phyloP scores from a whole-genome alignment of 176 grass and related monocot genomes.

The Metroxylon sagu region DNA sequence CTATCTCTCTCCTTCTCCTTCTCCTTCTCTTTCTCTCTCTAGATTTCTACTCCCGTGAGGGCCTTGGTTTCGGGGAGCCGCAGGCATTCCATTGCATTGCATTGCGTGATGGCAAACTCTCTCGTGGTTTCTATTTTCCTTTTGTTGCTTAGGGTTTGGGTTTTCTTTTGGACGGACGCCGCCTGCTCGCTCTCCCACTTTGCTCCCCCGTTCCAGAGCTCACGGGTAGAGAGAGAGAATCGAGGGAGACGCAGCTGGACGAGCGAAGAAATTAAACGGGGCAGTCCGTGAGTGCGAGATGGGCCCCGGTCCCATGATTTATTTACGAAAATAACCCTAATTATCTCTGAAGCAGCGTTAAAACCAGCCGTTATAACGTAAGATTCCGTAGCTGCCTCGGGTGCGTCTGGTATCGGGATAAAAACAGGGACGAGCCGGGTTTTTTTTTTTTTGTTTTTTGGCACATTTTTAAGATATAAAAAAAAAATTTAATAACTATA shows the following conservation, averaged over 20 bases:
- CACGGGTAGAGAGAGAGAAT: background rate
- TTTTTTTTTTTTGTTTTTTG: no score
- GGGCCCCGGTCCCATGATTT: background rate
- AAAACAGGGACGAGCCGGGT: no score
- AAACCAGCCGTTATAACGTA: no score
- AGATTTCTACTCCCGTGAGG: no score
- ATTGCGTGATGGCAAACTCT: conserved; percentile 3
- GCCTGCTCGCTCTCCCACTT: background rate
- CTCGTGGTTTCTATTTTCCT: background rate
- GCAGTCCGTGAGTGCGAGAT: background rate
- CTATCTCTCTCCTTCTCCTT: no score
- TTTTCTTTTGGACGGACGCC: conserved; percentile 15
- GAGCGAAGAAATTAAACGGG: conserved; percentile 1
- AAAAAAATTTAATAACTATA: no score
- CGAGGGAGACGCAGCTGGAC: background rate
- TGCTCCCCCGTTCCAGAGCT: background rate
- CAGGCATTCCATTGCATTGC: conserved; percentile 17
- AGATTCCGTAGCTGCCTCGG: no score
- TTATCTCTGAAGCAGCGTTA: no score
- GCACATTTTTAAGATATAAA: no score
- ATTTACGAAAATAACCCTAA: conserved; percentile 5
- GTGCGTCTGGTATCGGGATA: no score
- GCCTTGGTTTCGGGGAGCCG: background rate
- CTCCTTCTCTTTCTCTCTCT: no score
- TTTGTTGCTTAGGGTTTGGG: conserved; percentile 12